Evolutionary conservation across 1,284 basidiomycete genomes (phyloP).

Genomic region (Somion occarium): DNA sequence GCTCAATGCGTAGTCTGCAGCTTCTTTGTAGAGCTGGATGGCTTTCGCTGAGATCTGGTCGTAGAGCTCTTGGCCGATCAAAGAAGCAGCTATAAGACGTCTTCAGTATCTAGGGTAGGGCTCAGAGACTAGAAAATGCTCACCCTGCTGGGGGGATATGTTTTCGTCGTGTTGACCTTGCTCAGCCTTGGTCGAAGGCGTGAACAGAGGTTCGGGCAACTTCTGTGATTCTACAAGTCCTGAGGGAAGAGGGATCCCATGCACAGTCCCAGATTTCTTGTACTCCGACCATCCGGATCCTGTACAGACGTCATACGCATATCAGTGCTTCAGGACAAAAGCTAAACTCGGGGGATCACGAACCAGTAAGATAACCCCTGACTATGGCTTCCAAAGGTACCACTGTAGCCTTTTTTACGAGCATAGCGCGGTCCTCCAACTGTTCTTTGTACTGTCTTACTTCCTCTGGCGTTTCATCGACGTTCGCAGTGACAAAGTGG

Average conservation of each 20-base stretch:
- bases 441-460: conserved; percentile 66
- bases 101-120: conserved; percentile 7
- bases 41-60: conserved; percentile 56
- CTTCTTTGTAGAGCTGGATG: conserved; percentile 70
- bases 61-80: conserved; percentile 71
- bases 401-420: conserved; percentile 87
- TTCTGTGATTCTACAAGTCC: conserved; percentile 86
- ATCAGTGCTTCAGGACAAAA: not conserved
- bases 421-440: conserved; percentile 85
- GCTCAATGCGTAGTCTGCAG: conserved; percentile 72
- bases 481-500: conserved; percentile 75
- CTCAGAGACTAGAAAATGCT: conserved; percentile 1
- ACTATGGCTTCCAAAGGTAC: conserved; percentile 97
- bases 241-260: conserved; percentile 75
- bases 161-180: conserved; percentile 96
- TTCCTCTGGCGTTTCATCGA: conserved; percentile 73
- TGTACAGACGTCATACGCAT: conserved; percentile 26
- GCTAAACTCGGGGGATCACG: no score
- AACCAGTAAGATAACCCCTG: conserved; percentile 92
- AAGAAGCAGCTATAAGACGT: conserved; percentile 43
- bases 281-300: conserved; percentile 97
- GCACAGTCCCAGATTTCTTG: conserved; percentile 83
- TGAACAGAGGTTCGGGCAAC: conserved; percentile 84
- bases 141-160: conserved; percentile 89
- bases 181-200: conserved; percentile 96